phyloP scores from a whole-genome alignment of 1,284 basidiomycete species.

The Moniliophthora roreri region DNA sequence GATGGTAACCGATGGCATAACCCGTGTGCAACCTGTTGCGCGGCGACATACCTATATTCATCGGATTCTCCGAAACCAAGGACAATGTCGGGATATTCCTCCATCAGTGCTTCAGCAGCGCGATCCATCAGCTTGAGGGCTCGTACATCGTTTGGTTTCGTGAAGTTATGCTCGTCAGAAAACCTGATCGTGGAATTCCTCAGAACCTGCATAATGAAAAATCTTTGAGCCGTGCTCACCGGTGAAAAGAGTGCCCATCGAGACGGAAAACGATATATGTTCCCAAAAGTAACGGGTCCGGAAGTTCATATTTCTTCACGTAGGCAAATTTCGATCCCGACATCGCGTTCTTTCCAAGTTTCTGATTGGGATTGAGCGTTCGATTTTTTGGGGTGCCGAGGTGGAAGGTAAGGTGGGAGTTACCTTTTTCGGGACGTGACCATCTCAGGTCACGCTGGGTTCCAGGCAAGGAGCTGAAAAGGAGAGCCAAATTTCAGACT shows the following conservation, averaged over 20 bases:
- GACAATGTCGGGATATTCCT: conserved; percentile 78
- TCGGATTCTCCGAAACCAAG: conserved; percentile 96
- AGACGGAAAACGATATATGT: conserved; percentile 87
- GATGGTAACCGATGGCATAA: no score
- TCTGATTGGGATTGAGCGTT: no score
- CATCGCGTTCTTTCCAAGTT: no score
- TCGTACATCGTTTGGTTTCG: conserved; percentile 89
- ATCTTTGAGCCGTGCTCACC: conserved; percentile 44
- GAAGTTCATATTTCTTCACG: conserved; percentile 88
- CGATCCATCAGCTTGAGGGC: conserved; percentile 93
- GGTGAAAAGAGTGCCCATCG: conserved; percentile 95
- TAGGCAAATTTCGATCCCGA: conserved; percentile 92
- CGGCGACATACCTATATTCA: conserved; percentile 79
- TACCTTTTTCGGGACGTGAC: no score
- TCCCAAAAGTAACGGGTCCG: conserved; percentile 82
- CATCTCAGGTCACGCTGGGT: no score
- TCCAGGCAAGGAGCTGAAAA: no score
- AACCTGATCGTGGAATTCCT: conserved; percentile 55
- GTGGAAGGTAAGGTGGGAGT: no score
- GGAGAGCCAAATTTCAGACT: no score
- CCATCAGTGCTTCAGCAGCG: conserved; percentile 83
- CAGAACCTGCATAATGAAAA: background rate
- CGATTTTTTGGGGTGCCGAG: no score
- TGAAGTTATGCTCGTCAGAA: conserved; percentile 79
- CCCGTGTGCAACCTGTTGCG: background rate